Evolutionary conservation across 805 yeast genomes (phyloP), one percentile per base, ranked within the genome.

Genomic region (Wickerhamiella hasegawae): DNA sequence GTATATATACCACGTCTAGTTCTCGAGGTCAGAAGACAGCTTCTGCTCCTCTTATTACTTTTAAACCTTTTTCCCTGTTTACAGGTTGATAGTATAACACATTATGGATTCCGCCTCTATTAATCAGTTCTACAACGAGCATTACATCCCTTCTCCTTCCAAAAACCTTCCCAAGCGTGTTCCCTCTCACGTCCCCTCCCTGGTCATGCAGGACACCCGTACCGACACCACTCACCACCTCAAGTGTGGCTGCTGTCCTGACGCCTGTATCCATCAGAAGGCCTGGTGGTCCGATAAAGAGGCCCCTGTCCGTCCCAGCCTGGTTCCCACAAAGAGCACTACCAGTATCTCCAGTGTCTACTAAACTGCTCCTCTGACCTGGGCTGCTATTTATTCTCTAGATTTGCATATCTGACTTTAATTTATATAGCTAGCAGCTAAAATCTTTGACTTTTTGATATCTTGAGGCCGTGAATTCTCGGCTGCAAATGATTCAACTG

Each of bases 161-260:
- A 34, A 37, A 30, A 36, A 32, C 14, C 22, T 30, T 15, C 40
- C 49, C 11, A 45, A 48, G 20, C 33, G 38, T 19, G 60, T 69
- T 8, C 75, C 76, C 15, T 49, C 53, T 25, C 68, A 68, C 49
- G 76, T 68, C 39, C 76, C 76, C 3, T 66, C 75, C 35, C 54
- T 71, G 36, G 68, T 71, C 35, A 69, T 71, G 53, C 73, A 68
- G 49, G 76, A 70, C 51, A 55, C 57, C 36, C 65, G 65, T 44
- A 68, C 73, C 11, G 76, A 71, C 49, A 56, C 64, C 19, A 55
- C 63, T 3, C 65, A 60, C 38, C 63, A 62, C 26, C 49, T 55
- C 39, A 29, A 44, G n/a, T 60, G 65, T 42, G 65, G 65, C 25
- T 60, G 65, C 54, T 46, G 59, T 40, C 59, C 57, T 24, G 60